Conservation (phyloP, 2,329 filamentous ascomycete genomes). For the Sporothrix inflata region DNA sequence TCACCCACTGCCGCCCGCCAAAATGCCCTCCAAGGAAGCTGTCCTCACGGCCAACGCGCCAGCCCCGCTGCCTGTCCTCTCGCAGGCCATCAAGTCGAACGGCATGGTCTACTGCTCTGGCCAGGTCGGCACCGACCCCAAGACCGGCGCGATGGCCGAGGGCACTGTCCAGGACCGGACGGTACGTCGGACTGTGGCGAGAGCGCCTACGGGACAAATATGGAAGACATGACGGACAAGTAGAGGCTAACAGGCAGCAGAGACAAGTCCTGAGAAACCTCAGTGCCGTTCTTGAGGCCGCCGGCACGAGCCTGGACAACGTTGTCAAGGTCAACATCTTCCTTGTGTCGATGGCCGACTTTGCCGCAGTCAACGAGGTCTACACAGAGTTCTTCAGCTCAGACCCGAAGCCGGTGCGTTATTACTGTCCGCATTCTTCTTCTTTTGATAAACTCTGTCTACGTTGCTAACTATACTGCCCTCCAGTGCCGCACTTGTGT, state of each 20-base stretch:
- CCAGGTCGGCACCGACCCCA: conserved; percentile 60
- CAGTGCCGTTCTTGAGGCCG: conserved; percentile 60
- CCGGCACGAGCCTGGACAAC: conserved; percentile 61
- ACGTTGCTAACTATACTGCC: neutral
- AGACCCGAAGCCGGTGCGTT: conserved; percentile 51
- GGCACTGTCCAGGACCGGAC: conserved; percentile 59
- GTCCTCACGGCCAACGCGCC: conserved; percentile 54
- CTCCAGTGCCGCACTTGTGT: conserved; percentile 64
- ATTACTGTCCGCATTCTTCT: neutral
- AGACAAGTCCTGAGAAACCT: conserved; percentile 63
- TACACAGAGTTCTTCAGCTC: conserved; percentile 55
- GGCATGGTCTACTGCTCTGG: conserved; percentile 74
- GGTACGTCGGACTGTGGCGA: conserved; percentile 41
- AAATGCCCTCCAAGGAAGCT: conserved; percentile 34
- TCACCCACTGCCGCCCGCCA: neutral
- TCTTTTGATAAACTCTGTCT: neutral
- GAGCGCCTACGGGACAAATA: neutral
- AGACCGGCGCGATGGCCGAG: conserved; percentile 57
- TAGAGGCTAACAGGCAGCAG: conserved; percentile 40
- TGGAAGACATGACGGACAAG: neutral
- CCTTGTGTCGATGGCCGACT: conserved; percentile 67
- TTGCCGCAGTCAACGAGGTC: conserved; percentile 60
- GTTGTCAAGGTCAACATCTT: conserved; percentile 71
- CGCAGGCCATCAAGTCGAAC: conserved; percentile 63
- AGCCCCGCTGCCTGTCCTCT: conserved; percentile 59